A percentile compares a stretch with the other conserved stretches of the same genome.
phyloP scores from a whole-genome alignment of 495 filamentous ascomycete species.

The Coniosporium apollinis region DNA sequence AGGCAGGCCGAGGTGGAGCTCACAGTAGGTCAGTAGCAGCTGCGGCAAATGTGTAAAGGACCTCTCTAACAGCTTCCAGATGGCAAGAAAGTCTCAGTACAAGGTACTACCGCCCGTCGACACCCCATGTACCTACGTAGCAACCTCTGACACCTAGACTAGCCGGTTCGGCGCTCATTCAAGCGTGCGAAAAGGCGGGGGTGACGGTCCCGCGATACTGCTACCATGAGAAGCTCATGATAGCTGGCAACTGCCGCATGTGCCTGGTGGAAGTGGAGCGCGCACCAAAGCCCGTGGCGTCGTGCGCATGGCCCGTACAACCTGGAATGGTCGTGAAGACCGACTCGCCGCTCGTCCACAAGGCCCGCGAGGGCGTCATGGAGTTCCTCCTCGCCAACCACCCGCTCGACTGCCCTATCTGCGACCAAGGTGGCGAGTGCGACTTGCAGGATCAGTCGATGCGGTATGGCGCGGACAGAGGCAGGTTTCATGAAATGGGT shows the following conservation, averaged over 20 bases:
- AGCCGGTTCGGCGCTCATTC: constrained; percentile 88
- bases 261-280: constrained; percentile 95
- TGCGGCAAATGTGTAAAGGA: constrained; percentile 7
- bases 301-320: constrained; percentile 97
- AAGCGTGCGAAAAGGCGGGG: constrained; percentile 97
- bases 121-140: not conserved
- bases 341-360: constrained; percentile 85
- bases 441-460: constrained; percentile 98
- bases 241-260: constrained; percentile 99
- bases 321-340: constrained; percentile 98
- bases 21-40: constrained; percentile 59
- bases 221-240: constrained; percentile 99
- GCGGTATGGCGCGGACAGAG: constrained; percentile 91
- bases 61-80: constrained; percentile 38
- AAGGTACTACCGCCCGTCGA: constrained; percentile 42
- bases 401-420: constrained; percentile 90
- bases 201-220: constrained; percentile 91
- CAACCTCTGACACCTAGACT: constrained; percentile 19
- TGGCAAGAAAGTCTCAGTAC: constrained; percentile 88
- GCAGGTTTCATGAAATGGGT: constrained; percentile 84
- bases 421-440: constrained; percentile 96
- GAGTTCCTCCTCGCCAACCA: constrained; percentile 96
- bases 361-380: constrained; percentile 96
- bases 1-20: constrained; percentile 82
- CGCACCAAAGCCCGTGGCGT: constrained; percentile 90